phyloP scores from a whole-genome alignment of 345 rosid species.

The Eucalyptus shirleyi region DNA sequence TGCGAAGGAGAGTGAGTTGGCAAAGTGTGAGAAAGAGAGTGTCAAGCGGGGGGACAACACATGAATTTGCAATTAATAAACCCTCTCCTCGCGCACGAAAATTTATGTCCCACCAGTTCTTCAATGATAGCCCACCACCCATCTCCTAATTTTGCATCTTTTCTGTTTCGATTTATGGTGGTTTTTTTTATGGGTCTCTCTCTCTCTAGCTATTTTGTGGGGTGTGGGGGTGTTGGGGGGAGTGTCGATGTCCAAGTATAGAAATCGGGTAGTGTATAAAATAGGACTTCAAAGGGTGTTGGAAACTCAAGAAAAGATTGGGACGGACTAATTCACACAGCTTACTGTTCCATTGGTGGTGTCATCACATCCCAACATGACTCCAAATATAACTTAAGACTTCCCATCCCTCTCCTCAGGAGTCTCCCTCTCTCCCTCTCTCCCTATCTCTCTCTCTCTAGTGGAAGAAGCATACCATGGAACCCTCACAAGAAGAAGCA shows the following conservation, averaged over 20 bases:
- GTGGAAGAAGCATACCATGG: neutral
- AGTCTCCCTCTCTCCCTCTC: neutral
- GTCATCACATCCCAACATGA: neutral
- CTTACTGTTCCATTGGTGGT: constrained; percentile 15
- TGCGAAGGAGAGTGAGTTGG: constrained; percentile 32
- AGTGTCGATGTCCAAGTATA: neutral
- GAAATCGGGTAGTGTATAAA: neutral
- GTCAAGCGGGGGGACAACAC: constrained; percentile 39
- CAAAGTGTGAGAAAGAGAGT: constrained; percentile 69
- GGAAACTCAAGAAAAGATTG: neutral
- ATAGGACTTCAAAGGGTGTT: neutral
- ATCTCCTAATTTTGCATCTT: constrained; percentile 27
- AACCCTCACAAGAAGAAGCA: neutral
- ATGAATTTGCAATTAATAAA: neutral
- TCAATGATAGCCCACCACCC: neutral
- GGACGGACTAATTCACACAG: neutral
- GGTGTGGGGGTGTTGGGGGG: neutral
- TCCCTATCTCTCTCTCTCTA: neutral
- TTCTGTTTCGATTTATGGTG: constrained; percentile 20
- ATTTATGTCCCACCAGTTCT: neutral
- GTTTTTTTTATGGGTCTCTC: neutral
- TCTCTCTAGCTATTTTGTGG: neutral
- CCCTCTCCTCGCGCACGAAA: neutral
- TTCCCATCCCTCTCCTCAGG: constrained; percentile 1
- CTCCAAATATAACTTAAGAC: neutral